Conservation (phyloP, 2,329 filamentous ascomycete species). For the Metarhizium sp. region DNA sequence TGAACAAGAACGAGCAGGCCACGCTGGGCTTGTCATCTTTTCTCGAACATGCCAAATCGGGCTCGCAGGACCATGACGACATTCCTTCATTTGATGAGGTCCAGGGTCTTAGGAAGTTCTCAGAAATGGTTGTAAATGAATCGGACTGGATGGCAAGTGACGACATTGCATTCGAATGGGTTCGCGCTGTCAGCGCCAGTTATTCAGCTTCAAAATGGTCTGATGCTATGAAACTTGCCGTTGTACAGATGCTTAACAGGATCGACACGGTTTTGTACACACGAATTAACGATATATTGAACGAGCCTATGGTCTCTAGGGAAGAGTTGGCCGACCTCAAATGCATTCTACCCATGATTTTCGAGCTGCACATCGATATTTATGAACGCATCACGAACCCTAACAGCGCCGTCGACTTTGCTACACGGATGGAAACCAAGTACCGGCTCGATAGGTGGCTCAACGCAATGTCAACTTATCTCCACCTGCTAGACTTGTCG, state of each 20-base stretch:
- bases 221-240: constrained; percentile 44
- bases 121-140: constrained; percentile 32
- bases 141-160: constrained; percentile 41
- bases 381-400: constrained; percentile 50
- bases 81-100: constrained; percentile 41
- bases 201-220: constrained; percentile 50
- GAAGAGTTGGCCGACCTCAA: constrained; percentile 26
- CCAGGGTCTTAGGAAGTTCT: constrained; percentile 43
- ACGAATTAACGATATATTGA: constrained; percentile 34
- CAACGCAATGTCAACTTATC: constrained; percentile 36
- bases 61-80: constrained; percentile 39
- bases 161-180: constrained; percentile 52
- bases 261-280: constrained; percentile 43
- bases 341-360: constrained; percentile 45
- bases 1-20: constrained; percentile 43
- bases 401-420: constrained; percentile 42
- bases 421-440: constrained; percentile 38
- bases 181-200: constrained; percentile 37
- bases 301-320: constrained; percentile 14
- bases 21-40: constrained; percentile 50
- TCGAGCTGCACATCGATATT: constrained; percentile 53
- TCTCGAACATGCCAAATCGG: constrained; percentile 52
- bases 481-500: constrained; percentile 25
- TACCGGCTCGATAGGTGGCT: constrained; percentile 43
- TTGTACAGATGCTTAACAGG: constrained; percentile 46